Evolutionary conservation across 2,329 filamentous ascomycete species (phyloP), one percentile per base, ranked within the genome.

Genomic region (Fusarium lateritium): DNA sequence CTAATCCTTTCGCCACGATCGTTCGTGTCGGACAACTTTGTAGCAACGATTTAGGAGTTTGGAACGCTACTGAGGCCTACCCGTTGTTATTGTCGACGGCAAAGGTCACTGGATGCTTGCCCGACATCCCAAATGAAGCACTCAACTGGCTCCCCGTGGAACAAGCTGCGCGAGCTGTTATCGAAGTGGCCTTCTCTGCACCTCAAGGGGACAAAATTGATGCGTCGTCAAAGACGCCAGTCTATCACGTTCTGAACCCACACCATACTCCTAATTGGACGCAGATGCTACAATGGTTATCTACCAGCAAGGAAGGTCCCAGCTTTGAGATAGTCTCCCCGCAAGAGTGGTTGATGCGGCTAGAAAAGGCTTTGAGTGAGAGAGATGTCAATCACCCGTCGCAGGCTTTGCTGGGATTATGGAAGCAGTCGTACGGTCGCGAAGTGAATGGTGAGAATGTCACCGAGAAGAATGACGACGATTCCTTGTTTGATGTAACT

Each of bases 51-150:
- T 65, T 77, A n/a, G 86, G 85, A 3, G 70, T 83, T 4, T 88
- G 85, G 86, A 87, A 85, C 65, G 72, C 74, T 5, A 82, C 78
- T 0, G 85, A 87, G 63, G 85, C 84, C 0, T 85, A 87, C 22
- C 83, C 86, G 0, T 70, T 88, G 42, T 82, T 88, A 73, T 75
- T 89, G 0, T 82, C 82, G 34, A 82, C 78, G 3, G 83, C 82
- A 0, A 73, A 73, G 2, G 82, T 83, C 0, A 78, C 83, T 2
- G 82, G 82, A 1, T 76, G 63, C 42, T 36, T 77, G 17, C 75
- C 75, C 0, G 54, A 61, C 24, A 52, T 76, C 17, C 19, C 51
- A 1, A 43, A 55, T 0, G 70, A 75, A 31, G 76, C 78, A 0
- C 75, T 88, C 6, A 85, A 85, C 4, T 86, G 83, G 83, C 66